Evolutionary conservation across 2,329 filamentous ascomycete genomes (phyloP), one percentile per base, ranked within the genome.

Genomic region (Penicillium sp.): DNA sequence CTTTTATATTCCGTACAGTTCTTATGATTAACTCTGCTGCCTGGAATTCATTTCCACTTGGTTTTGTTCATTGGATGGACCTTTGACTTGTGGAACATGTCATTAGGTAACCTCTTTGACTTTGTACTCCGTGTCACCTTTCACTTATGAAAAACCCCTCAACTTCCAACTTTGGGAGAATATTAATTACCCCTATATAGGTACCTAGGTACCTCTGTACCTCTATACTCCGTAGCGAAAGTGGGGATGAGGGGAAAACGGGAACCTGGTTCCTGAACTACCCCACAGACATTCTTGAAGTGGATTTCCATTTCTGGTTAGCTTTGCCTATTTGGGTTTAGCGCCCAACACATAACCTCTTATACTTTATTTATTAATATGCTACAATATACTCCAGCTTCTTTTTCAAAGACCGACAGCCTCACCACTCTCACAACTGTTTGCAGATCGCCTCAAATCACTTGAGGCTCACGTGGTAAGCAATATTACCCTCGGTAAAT

Each of bases 1-100:
- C 39, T 23, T 2, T 25, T 27, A 49, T 19, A 12, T n/a, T n/a
- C 3, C 10, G 4, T 13, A n/a, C n/a, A n/a, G 4, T 2, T 29
- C 8, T 7, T 19, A n/a, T 13, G n/a, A 23, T 36, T 25, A 49
- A 54, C 29, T 31, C 52, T 54, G 52, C 21, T 54, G 52, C 52
- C 52, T 54, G 27, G 17, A 36, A 10, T 39, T 10, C 4, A 6
- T 27, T 19, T 4, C 2, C n/a, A 10, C 44, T 45, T 31, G 9
- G 31, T 41, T 29, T 6, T 17, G 2, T 50, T 50, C 4, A n/a
- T 27, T 29, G 6, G 13, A 5, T 15, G 44, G 31, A 25, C 33
- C 10, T 27, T 15, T n/a, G 4, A 13, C 13, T 25, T 25, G 45
- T 52, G 49, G 27, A 44, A 52, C 49, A 9, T 31, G 13, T 29